Base-by-base conservation (phyloP, 495 filamentous ascomycete species). In the Penicillium maclennaniae region DNA sequence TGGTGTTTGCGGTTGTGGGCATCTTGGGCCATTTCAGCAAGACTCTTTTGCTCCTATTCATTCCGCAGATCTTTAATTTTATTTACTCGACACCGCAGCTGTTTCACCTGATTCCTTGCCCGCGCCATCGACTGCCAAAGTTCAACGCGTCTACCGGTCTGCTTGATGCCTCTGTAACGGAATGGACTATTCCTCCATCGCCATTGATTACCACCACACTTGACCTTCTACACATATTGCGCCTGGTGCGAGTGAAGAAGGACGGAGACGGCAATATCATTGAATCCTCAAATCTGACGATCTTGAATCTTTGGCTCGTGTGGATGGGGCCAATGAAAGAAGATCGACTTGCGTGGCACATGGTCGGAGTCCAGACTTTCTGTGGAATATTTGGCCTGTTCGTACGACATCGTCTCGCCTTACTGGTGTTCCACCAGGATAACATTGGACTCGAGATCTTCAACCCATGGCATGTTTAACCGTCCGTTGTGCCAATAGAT, bases 1-100 rank as follows among this genome's bases (percentile, higher is more conserved):
- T 97, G 92, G 89, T 96, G 10, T 97, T 99, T 62, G 95, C 91
- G 16, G 91, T 97, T 48, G 93, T 97, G 53, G 90, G 89, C 43
- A 96, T 99, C 53, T 76, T 96, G 20, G 93, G 93, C 1, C 93
- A 99, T 71, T 99, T 99, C 70, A 92, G 87, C 76, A 99, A 99
- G 74, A 99, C 93, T 17, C 76, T 99, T 39, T 80, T 96, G 36
- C 78, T 97, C 45, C 76, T 97, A 1, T 87, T 99, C 58, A 79
- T 97, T 14, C 93, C 93, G 16, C 93, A 99, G 72, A 89, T 92
- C 53, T 89, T 95, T 79, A 99, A 99, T 69, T 97, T 96, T 65
- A 42, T 95, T 49, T 99, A 97, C 70, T 96, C 91, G 19, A 78
- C 79, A 6, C 93, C 93, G 7, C 93, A 99, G 68, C 76, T 99